Conservation (phyloP, 805 yeast genomes). For the Lipomyces oligophaga region DNA sequence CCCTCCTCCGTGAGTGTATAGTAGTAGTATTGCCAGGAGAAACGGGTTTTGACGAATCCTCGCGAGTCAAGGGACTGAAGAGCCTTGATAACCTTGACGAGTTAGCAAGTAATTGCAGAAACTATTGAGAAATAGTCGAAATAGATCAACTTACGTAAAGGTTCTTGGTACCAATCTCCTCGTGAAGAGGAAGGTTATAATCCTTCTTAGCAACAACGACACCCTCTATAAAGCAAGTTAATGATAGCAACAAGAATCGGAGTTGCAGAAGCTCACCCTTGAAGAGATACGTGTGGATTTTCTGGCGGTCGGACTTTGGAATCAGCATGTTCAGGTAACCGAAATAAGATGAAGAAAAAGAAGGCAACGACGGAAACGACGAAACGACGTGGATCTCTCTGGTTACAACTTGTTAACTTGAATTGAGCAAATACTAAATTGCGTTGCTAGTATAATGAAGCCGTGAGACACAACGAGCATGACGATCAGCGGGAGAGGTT, state of each 20-base stretch:
- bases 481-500: background rate
- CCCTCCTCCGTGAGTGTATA: slow-evolving; percentile 99
- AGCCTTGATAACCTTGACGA: slow-evolving; percentile 69
- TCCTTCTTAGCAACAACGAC: slow-evolving; percentile 99
- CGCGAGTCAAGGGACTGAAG: slow-evolving; percentile 97
- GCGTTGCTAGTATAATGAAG: too few species aligned
- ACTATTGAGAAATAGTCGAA: background rate
- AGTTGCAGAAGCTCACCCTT: slow-evolving; percentile 64
- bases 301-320: slow-evolving; percentile 99
- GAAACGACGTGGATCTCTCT: background rate
- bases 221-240: slow-evolving; percentile 67
- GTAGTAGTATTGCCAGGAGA: slow-evolving; percentile 99
- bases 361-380: too few species aligned
- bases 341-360: too few species aligned
- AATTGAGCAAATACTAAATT: background rate
- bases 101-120: background rate
- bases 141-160: slow-evolving; percentile 55
- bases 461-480: background rate
- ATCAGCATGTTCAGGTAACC: slow-evolving; percentile 77
- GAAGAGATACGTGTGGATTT: slow-evolving; percentile 98
- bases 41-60: slow-evolving; percentile 99
- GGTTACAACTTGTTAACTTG: background rate
- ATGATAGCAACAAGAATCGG: background rate
- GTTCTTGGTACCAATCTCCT: slow-evolving; percentile 97
- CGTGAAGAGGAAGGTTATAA: slow-evolving; percentile 89